Conservation (phyloP, 1,284 basidiomycete genomes). For the Boletus smithii region DNA sequence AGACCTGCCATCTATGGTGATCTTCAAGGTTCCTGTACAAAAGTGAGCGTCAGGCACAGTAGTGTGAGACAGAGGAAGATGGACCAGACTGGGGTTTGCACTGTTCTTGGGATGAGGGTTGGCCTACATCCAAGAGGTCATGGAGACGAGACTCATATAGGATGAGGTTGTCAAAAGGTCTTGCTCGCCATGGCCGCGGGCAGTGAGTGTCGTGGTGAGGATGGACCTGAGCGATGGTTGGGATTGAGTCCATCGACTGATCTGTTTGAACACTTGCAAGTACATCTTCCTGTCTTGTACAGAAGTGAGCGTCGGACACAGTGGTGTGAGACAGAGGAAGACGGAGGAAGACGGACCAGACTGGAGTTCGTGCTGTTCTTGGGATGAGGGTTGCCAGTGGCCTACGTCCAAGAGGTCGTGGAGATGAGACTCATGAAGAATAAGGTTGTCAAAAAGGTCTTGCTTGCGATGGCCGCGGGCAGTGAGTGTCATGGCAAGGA, state of each 20-base stretch:
- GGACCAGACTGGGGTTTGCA: slow-evolving; percentile 70
- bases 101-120: slow-evolving; percentile 59
- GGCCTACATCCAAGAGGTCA: slow-evolving; percentile 61
- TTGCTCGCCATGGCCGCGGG: slow-evolving; percentile 56
- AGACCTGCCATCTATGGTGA: slow-evolving; percentile 53
- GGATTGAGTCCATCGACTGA: slow-evolving; percentile 50
- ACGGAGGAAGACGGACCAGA: too few relatives aligned
- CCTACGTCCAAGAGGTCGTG: too few relatives aligned
- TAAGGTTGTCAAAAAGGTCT: too few relatives aligned
- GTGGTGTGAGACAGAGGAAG: too few relatives aligned
- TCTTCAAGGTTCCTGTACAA: slow-evolving; percentile 58
- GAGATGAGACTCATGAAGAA: too few relatives aligned
- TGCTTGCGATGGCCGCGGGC: too few relatives aligned
- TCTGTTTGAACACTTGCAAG: too few relatives aligned
- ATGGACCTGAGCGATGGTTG: slow-evolving; percentile 41
- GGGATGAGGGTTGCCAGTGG: too few relatives aligned
- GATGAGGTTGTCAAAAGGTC: slow-evolving; percentile 74
- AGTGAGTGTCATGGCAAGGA: too few relatives aligned
- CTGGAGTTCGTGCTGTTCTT: too few relatives aligned
- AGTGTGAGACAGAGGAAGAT: slow-evolving; percentile 22
- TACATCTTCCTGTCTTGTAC: too few relatives aligned
- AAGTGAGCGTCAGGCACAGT: slow-evolving; percentile 11
- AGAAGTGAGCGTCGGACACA: too few relatives aligned
- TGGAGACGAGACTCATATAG: slow-evolving; percentile 58
- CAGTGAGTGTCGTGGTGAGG: slow-evolving; percentile 40